Conservation (phyloP, 176 grass and related monocot genomes). For the Carex littledalei region DNA sequence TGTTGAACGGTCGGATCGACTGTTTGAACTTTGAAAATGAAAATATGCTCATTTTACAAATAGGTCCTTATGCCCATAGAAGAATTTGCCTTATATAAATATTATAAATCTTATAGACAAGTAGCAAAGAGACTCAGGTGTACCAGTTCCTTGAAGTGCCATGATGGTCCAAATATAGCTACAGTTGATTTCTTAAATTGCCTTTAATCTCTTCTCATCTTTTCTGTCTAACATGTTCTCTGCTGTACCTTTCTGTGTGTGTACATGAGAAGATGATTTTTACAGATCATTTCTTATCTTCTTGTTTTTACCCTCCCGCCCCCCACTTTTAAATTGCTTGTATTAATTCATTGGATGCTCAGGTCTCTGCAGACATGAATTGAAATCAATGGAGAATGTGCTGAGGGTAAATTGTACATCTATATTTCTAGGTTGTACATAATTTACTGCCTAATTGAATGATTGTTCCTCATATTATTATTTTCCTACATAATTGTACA, state of each 20-base stretch:
- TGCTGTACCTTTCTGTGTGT: constrained; percentile 1
- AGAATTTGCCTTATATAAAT: no score
- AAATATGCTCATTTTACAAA: no score
- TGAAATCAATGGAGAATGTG: neutral
- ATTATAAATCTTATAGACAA: neutral
- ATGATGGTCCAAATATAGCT: constrained; percentile 16
- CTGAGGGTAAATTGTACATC: neutral
- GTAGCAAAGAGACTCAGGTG: constrained; percentile 12
- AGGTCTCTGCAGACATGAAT: neutral
- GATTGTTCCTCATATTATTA: neutral
- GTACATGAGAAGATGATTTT: neutral
- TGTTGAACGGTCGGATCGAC: no score
- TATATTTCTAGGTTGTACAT: neutral
- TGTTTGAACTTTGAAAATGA: no score
- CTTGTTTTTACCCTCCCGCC: neutral
- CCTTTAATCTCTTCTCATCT: constrained; percentile 9
- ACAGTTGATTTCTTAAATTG: constrained; percentile 22
- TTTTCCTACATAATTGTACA: neutral
- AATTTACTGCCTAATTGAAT: neutral
- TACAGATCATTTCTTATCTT: neutral
- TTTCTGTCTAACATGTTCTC: constrained; percentile 11
- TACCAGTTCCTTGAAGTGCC: constrained; percentile 17
- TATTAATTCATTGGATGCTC: neutral
- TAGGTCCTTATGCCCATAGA: no score
- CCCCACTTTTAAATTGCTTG: neutral